Conservation (phyloP, 441 rosid genomes). For the Gossypium trilobum region DNA sequence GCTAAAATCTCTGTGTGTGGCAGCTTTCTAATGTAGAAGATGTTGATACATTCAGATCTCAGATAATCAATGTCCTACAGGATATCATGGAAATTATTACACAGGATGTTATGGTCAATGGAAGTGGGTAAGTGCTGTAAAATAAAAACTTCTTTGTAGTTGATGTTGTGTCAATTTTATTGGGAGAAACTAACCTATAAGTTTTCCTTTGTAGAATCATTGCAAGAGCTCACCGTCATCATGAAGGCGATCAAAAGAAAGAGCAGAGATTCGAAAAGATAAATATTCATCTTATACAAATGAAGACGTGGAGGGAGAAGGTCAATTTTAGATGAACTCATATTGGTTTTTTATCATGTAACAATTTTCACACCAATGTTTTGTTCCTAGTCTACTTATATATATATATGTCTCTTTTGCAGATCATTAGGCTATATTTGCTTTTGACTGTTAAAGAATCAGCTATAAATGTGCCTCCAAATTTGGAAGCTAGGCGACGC, state of each 20-base stretch:
- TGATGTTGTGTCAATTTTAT: neutral
- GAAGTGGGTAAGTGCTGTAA: constrained; percentile 58
- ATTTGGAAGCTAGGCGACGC: constrained; percentile 92
- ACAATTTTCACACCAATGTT: constrained; percentile 8
- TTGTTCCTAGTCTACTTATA: constrained; percentile 3
- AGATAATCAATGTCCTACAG: constrained; percentile 80
- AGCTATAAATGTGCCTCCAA: constrained; percentile 84
- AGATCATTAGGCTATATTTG: constrained; percentile 72
- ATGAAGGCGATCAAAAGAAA: constrained; percentile 24
- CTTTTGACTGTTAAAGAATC: constrained; percentile 91
- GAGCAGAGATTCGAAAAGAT: constrained; percentile 79
- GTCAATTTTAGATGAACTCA: constrained; percentile 27
- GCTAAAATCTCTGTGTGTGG: constrained; percentile 13
- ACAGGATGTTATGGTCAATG: constrained; percentile 66
- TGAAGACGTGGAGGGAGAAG: constrained; percentile 60
- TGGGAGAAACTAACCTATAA: constrained; percentile 9
- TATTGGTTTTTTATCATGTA: neutral
- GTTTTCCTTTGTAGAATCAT: constrained; percentile 39
- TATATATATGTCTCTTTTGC: neutral
- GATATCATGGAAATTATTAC: constrained; percentile 80
- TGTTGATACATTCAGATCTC: constrained; percentile 39
- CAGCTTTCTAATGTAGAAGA: constrained; percentile 48
- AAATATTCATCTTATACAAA: constrained; percentile 24
- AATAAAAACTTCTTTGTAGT: neutral
- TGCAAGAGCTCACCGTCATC: constrained; percentile 34